Conservation (phyloP, 2,329 filamentous ascomycete species). For the Colletotrichum camelliae region DNA sequence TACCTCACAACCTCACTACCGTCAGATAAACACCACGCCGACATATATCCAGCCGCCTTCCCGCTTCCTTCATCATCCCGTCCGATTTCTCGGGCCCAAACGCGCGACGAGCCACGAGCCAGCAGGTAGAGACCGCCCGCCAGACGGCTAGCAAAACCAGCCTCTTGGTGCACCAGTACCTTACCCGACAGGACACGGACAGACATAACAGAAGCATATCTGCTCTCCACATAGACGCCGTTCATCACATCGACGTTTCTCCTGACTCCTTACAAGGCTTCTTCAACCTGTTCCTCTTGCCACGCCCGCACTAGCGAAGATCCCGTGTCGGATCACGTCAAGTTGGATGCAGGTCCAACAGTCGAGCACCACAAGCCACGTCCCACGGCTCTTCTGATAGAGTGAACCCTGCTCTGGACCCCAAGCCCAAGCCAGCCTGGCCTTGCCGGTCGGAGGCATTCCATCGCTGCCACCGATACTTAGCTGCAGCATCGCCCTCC, state of each 20-base stretch:
- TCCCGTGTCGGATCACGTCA: slow-evolving; percentile 24
- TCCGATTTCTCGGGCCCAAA: slow-evolving; percentile 5
- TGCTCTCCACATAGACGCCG: background rate
- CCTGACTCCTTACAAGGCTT: slow-evolving; percentile 7
- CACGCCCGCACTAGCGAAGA: slow-evolving; percentile 29
- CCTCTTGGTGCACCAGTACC: background rate
- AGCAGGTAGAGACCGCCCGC: background rate
- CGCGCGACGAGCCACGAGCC: background rate
- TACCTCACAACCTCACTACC: background rate
- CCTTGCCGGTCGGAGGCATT: slow-evolving; percentile 9
- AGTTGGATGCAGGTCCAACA: slow-evolving; percentile 26
- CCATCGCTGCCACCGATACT: slow-evolving; percentile 12
- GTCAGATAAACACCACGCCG: background rate
- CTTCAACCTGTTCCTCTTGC: slow-evolving; percentile 11
- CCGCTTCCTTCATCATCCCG: slow-evolving; percentile 5
- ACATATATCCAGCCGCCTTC: background rate
- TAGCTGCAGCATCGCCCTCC: slow-evolving; percentile 1
- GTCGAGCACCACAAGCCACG: slow-evolving; percentile 17
- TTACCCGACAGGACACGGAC: background rate
- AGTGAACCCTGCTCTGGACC: slow-evolving; percentile 1
- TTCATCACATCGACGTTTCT: background rate
- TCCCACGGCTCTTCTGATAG: slow-evolving; percentile 1
- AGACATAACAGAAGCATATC: background rate
- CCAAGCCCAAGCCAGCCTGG: slow-evolving; percentile 15
- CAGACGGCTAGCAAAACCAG: background rate